Conservation (phyloP, 345 rosid species). For the Hevea brasiliensis region DNA sequence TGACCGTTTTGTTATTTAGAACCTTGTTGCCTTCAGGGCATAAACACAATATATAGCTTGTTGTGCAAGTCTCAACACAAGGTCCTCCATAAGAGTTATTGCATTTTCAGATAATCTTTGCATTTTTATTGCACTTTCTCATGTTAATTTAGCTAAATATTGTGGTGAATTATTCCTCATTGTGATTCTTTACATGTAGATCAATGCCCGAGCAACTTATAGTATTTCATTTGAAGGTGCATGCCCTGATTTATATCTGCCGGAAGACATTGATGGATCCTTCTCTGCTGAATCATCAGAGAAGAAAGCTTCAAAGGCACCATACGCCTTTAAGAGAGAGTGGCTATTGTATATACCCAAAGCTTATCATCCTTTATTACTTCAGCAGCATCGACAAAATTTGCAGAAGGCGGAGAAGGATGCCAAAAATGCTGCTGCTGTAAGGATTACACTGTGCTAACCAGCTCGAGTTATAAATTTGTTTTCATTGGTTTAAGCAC, state of each 20-base stretch:
- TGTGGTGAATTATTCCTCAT: constrained; percentile 2
- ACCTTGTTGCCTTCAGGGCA: background rate
- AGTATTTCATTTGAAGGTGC: constrained; percentile 76
- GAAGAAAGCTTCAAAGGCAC: constrained; percentile 33
- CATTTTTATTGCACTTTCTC: background rate
- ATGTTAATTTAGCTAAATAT: background rate
- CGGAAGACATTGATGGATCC: constrained; percentile 40
- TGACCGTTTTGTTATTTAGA: background rate
- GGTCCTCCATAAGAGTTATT: background rate
- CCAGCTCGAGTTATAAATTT: constrained; percentile 1
- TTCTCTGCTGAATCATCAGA: constrained; percentile 32
- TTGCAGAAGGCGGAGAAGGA: constrained; percentile 50
- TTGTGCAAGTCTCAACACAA: background rate
- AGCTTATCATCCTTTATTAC: constrained; percentile 84
- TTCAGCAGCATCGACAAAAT: constrained; percentile 73
- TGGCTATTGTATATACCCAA: constrained; percentile 79
- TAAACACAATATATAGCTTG: background rate
- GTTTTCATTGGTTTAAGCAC: background rate
- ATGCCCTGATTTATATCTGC: constrained; percentile 63
- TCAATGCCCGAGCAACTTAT: constrained; percentile 83
- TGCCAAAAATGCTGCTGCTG: constrained; percentile 47
- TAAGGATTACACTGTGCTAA: constrained; percentile 36
- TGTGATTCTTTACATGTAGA: constrained; percentile 42
- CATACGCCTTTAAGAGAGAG: constrained; percentile 38
- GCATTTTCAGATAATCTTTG: background rate